Conservation (phyloP, 2,329 filamentous ascomycete species). For the Claviceps arundinis region DNA sequence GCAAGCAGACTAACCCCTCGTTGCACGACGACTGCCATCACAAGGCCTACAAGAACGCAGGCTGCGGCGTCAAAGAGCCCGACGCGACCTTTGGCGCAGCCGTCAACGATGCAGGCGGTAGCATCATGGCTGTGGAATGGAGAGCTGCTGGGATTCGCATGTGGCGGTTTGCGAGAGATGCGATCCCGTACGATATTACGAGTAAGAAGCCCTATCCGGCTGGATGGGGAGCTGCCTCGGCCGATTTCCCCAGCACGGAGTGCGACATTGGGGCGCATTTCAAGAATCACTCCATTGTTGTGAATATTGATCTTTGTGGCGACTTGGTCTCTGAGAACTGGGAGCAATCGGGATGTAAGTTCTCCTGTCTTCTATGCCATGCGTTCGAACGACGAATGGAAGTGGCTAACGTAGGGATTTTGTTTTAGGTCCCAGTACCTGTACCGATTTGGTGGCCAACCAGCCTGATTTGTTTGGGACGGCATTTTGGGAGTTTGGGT, state of each 20-base stretch:
- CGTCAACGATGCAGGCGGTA: conserved; percentile 42
- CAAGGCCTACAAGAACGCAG: conserved; percentile 36
- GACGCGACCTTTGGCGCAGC: conserved; percentile 32
- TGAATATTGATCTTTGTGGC: conserved; percentile 54
- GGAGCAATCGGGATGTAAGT: conserved; percentile 30
- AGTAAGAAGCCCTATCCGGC: conserved; percentile 42
- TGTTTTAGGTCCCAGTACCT: conserved; percentile 36
- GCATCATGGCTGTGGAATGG: conserved; percentile 48
- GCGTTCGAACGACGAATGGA: too few relatives aligned
- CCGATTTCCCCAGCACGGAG: conserved; percentile 51
- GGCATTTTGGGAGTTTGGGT: conserved; percentile 53
- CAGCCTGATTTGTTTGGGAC: conserved; percentile 41
- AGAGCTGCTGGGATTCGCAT: conserved; percentile 46
- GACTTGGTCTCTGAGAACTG: conserved; percentile 36
- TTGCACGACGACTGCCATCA: conserved; percentile 36
- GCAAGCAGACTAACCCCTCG: conserved; percentile 36
- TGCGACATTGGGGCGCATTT: conserved; percentile 49
- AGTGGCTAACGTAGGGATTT: too few relatives aligned
- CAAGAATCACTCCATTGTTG: conserved; percentile 51
- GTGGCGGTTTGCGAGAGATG: conserved; percentile 42
- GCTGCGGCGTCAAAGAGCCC: conserved; percentile 39
- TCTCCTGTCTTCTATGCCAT: too few relatives aligned
- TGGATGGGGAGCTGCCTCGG: conserved; percentile 46
- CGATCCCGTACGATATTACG: conserved; percentile 39
- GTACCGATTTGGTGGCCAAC: conserved; percentile 42